Evolutionary conservation across 2,329 filamentous ascomycete genomes (phyloP).

Genomic region (Epichloe baconii): DNA sequence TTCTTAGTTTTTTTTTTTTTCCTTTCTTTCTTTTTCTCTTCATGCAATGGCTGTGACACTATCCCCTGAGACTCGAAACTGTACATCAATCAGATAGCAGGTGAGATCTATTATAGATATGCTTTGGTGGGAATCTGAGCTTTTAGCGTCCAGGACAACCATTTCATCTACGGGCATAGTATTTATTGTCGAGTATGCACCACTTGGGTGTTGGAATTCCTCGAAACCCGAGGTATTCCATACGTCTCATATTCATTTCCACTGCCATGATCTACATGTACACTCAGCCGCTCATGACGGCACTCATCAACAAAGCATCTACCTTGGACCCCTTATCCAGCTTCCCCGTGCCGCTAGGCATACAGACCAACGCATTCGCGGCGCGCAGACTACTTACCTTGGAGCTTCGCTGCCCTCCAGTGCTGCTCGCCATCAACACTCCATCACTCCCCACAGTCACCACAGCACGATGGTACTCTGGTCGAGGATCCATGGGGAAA

Average conservation of each 20-base stretch:
- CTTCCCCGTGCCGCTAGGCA: constrained; percentile 53
- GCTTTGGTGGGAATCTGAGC: constrained; percentile 6
- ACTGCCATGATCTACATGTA: background rate
- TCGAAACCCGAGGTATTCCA: no score
- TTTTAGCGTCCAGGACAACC: background rate
- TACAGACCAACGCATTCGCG: constrained; percentile 74
- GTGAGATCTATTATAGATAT: constrained; percentile 8
- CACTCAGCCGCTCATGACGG: constrained; percentile 16
- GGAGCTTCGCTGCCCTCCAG: constrained; percentile 81
- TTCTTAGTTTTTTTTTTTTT: background rate
- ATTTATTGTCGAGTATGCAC: no score
- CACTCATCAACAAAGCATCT: constrained; percentile 68
- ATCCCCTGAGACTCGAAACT: constrained; percentile 16
- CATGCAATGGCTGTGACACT: constrained; percentile 21
- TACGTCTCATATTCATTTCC: background rate
- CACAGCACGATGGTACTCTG: constrained; percentile 82
- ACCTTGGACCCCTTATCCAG: constrained; percentile 56
- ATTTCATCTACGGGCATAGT: background rate
- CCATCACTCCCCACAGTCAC: constrained; percentile 57
- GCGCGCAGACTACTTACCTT: constrained; percentile 77
- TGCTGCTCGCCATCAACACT: constrained; percentile 60
- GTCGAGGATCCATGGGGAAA: constrained; percentile 62
- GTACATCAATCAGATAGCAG: constrained; percentile 21
- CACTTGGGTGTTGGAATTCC: no score
- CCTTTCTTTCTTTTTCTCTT: background rate